Evolutionary conservation across 805 yeast species (phyloP), one percentile per base, ranked within the genome.

Genomic region (Kuraishia molischiana): DNA sequence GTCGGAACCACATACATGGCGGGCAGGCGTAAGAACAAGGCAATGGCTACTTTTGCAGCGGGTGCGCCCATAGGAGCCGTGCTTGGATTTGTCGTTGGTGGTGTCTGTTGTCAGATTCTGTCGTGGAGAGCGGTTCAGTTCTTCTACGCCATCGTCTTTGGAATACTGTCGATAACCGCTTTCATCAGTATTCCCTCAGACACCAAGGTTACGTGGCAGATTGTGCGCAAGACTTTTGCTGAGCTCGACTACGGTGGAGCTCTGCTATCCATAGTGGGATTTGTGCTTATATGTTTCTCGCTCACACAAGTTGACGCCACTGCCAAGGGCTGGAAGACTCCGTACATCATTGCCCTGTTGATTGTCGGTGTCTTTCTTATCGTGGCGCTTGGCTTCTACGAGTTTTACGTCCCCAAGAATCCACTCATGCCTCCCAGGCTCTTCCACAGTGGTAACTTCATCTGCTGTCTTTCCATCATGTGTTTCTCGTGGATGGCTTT

Each of bases 391-490:
- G 56, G 56, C 3, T 10, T 62, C 6, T 67, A 61, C 44, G 74
- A 71, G 47, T 32, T 45, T 3, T 59, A 59, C 32, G 39, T 65
- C 1, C 66, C 73, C 1, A 32, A 41, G 31, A 46, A 51, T n/a
- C 74, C 76, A n/a, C 47, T 70, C 15, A 64, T 69, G 67, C 75
- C 75, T 9, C 59, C 67, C 61, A 38, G 41, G 28, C 49, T 69
- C 40, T 69, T 69, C 64, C 54, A 48, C 33, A 59, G 50, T 38
- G 52, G 44, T 20, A 61, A 63, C 29, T 70, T 70, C 35, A 50
- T 61, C 13, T 30, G 67, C 2, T 51, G 61, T 37, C 65, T 69
- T 68, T 37, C 52, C 4, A 51, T 66, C 35, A 49, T 58, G 6
- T 40, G 56, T 2, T 46, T 62, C n/a, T 52, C 58, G 4, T 70